Base-by-base conservation (phyloP, 2,329 filamentous ascomycete genomes). In the Karstenula rhodostoma region DNA sequence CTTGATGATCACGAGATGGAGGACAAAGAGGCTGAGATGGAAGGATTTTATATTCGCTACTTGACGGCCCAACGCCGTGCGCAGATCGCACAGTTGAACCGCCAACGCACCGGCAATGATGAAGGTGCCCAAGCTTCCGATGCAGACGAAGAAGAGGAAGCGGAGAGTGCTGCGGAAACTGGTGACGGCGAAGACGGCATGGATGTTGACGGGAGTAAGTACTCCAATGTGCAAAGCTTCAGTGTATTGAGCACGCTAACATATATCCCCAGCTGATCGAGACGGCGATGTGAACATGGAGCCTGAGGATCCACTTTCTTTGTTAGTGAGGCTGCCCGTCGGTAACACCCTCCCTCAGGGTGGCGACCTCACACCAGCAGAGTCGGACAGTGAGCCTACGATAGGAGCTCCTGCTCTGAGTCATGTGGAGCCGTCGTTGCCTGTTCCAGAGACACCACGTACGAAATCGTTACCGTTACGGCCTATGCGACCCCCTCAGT, bases 401-500 rank as follows among this genome's bases (percentile, higher is more conserved):
- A 60, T 70, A 10, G 64, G 68, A 47, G 80, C 90, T 43, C 88
- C 90, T 56, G 85, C 87, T 4, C 82, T 87, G 3, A 83, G 87
- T 13, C 89, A 87, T 70, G 82, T 86, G 23, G 90, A 90, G 72
- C 84, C 86, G 3, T 88, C 89, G 61, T 78, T 91, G 33, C 86
- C 90, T 12, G 90, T 98, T 25, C 95, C 95, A 5, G 91, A 90
- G 73, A 98, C 95, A 0, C 94, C 93, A 6, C 63, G 72, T 15
- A 69, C 68, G 22, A 84, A 80, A 52, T 75, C 80, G 17, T 73
- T 78, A 29, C 77, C 78, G 2, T 69, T 78, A n/a, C 79, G 79
- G 50, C 84, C 86, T 12, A 85, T 86, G n/a, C 86, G 84, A 56
- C 89, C 92, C 12, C 89, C 92, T 13, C 85, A 86, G 56, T 94